A percentile compares a stretch with the other conserved stretches of the same genome.
Conservation (phyloP, 371 early-diverging fungal species). For the Quaeritorhiza haematococci region DNA sequence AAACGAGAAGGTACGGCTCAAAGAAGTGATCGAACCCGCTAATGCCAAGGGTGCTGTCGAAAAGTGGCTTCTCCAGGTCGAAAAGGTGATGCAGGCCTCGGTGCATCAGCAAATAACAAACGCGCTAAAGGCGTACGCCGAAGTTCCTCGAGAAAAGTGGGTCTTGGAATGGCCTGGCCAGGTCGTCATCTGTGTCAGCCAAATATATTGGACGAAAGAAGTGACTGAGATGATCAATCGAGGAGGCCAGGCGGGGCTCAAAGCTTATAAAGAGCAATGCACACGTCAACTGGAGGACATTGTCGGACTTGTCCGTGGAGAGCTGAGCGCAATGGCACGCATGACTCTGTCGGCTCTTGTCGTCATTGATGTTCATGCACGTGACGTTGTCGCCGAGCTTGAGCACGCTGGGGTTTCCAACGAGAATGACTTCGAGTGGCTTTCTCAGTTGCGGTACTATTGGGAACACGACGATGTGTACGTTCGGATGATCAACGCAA, state of each 20-base stretch:
- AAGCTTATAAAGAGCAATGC: constrained; percentile 35
- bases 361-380: constrained; percentile 54
- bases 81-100: constrained; percentile 48
- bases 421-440: constrained; percentile 51
- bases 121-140: constrained; percentile 42
- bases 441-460: constrained; percentile 52
- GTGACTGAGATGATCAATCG: constrained; percentile 40
- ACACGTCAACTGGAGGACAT: constrained; percentile 42
- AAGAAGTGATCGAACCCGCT: constrained; percentile 51
- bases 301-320: constrained; percentile 47
- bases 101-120: constrained; percentile 43
- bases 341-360: constrained; percentile 47
- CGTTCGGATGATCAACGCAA: constrained; percentile 54
- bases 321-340: constrained; percentile 42
- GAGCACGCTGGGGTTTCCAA: constrained; percentile 31
- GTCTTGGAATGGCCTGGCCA: constrained; percentile 55
- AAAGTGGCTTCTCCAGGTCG: constrained; percentile 52
- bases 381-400: constrained; percentile 47
- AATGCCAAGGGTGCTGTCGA: constrained; percentile 51
- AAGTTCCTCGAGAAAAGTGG: constrained; percentile 47
- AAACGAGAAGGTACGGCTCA: constrained; percentile 44
- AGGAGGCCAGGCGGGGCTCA: constrained; percentile 34
- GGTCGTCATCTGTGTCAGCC: constrained; percentile 53
- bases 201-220: constrained; percentile 54
- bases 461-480: constrained; percentile 52